Percentiles rank a stretch among this genome's conserved stretches.
Conservation (phyloP, 441 rosid genomes). For the Pelargonium cotyledonis region DNA sequence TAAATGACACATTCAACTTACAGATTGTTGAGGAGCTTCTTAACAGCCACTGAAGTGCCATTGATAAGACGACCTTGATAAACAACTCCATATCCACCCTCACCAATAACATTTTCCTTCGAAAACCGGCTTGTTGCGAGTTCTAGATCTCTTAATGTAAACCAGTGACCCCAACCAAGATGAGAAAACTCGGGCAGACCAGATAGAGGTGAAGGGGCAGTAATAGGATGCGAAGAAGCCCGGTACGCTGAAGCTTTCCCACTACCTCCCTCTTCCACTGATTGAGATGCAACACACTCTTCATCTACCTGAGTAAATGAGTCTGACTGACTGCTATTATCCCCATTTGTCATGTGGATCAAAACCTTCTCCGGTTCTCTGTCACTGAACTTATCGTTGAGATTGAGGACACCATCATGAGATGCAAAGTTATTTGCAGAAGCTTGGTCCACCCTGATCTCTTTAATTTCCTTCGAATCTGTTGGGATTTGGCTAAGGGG, state of each 20-base stretch:
- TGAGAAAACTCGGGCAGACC: slow-evolving; percentile 86
- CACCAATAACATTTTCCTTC: slow-evolving; percentile 80
- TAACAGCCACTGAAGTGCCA: slow-evolving; percentile 78
- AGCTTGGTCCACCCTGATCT: slow-evolving; percentile 67
- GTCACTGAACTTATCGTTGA: slow-evolving; percentile 58
- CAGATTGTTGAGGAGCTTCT: slow-evolving; percentile 83
- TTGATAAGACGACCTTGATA: slow-evolving; percentile 68
- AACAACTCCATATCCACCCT: slow-evolving; percentile 95
- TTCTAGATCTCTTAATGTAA: slow-evolving; percentile 89
- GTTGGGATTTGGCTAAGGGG: slow-evolving; percentile 66
- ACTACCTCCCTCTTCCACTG: slow-evolving; percentile 42
- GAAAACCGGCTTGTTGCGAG: slow-evolving; percentile 80
- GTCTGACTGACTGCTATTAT: slow-evolving; percentile 51
- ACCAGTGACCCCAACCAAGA: slow-evolving; percentile 99
- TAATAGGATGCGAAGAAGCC: slow-evolving; percentile 53
- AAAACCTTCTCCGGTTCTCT: slow-evolving; percentile 66
- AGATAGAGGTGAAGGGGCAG: slow-evolving; percentile 74
- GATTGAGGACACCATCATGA: slow-evolving; percentile 41
- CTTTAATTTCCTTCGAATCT: slow-evolving; percentile 87
- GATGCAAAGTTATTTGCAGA: slow-evolving; percentile 51
- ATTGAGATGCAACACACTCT: slow-evolving; percentile 6
- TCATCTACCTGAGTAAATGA: slow-evolving; percentile 59
- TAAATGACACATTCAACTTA: slow-evolving; percentile 32
- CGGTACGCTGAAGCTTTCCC: slow-evolving; percentile 43
- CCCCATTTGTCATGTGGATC: slow-evolving; percentile 60